phyloP scores from a whole-genome alignment of 2,329 filamentous ascomycete genomes.

The Aspergillus calidoustus region DNA sequence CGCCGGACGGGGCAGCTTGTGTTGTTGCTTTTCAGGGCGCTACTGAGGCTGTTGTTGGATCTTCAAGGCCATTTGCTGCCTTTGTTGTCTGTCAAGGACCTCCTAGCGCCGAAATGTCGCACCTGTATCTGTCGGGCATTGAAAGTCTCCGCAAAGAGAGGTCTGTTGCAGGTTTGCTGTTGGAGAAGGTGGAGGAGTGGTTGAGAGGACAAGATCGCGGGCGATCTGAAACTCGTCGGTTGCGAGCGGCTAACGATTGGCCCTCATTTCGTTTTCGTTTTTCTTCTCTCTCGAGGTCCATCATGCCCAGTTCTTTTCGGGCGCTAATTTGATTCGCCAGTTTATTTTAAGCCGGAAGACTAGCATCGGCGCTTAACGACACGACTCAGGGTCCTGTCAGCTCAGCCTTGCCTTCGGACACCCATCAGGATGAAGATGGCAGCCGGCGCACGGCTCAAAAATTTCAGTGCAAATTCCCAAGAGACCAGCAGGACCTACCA shows the following conservation, averaged over 20 bases:
- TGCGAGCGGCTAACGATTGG: slow-evolving; percentile 14
- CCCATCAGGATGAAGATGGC: too few species aligned
- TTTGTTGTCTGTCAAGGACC: neutral
- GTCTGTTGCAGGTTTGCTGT: slow-evolving; percentile 4
- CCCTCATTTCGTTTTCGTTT: neutral
- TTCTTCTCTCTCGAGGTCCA: neutral
- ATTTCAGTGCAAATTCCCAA: neutral
- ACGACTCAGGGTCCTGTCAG: neutral
- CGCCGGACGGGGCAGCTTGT: slow-evolving; percentile 4
- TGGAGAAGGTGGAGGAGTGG: slow-evolving; percentile 11
- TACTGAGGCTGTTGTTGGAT: neutral
- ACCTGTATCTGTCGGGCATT: neutral
- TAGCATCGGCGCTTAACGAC: slow-evolving; percentile 1
- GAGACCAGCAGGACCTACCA: neutral
- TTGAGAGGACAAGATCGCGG: slow-evolving; percentile 2
- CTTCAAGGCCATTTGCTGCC: neutral
- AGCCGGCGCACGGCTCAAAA: too few species aligned
- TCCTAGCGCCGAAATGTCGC: neutral
- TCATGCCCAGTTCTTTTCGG: neutral
- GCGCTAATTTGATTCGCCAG: neutral
- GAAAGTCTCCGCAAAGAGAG: neutral
- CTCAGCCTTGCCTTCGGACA: too few species aligned
- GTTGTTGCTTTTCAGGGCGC: slow-evolving; percentile 4
- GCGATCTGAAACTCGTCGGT: slow-evolving; percentile 11
- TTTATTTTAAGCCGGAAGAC: slow-evolving; percentile 1